A percentile compares a stretch with the other conserved stretches of the same genome.
These are phyloP conservation scores for Monosporascus sp. DNA, from an alignment of 2,329 filamentous ascomycete genomes.

Conservation along the genomic window DNA sequence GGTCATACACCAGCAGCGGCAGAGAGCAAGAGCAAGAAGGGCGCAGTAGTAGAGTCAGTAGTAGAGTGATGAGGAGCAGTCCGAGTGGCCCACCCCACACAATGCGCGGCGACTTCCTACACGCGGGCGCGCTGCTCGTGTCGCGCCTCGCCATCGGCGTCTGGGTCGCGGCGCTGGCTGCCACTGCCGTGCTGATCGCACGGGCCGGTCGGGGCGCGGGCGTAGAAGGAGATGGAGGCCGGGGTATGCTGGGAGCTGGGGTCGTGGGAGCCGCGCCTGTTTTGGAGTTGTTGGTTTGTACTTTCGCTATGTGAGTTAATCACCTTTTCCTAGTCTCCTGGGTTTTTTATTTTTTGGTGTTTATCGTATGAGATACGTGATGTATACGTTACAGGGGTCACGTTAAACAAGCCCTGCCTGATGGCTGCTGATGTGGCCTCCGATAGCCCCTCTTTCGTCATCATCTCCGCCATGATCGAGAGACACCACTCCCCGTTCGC, in stretches of 20 bases:
- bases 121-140: conserved; percentile 24
- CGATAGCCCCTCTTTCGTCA: conserved; percentile 21
- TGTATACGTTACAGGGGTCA: no score
- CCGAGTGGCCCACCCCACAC: conserved; percentile 18
- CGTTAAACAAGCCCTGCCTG: no score
- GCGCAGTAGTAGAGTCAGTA: not conserved
- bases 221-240: not conserved
- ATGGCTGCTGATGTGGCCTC: not conserved
- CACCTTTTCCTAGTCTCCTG: not conserved
- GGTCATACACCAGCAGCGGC: not conserved
- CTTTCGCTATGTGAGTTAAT: conserved; percentile 24
- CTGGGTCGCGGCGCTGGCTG: conserved; percentile 26
- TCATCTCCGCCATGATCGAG: conserved; percentile 26
- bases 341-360: no score
- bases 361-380: no score
- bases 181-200: conserved; percentile 23
- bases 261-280: conserved; percentile 23
- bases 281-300: conserved; percentile 25
- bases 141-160: conserved; percentile 22
- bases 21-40: not conserved
- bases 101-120: conserved; percentile 23
- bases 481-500: conserved; percentile 23
- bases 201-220: conserved; percentile 1
- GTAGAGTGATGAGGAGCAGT: conserved; percentile 14
- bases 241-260: conserved; percentile 3